Base-by-base conservation (phyloP, 495 filamentous ascomycete species). In the Penicillium malachiteum region DNA sequence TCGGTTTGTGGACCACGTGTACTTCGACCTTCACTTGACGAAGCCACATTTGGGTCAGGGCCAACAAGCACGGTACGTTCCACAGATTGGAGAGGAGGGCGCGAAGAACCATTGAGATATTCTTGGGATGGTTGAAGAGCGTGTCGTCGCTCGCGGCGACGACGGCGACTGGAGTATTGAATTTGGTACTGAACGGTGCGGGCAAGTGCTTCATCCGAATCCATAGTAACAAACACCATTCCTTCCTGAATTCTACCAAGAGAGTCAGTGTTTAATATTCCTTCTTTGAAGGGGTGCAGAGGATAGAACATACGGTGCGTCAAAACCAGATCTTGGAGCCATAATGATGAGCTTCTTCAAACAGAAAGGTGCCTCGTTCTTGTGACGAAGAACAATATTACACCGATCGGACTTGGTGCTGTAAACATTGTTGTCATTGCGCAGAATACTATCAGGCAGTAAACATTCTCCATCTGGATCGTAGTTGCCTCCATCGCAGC, bases 181-280 rank as follows among this genome's bases (percentile, higher is more conserved):
- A 94, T 86, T 54, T 90, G 84, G 60, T 93, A 94, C 44, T 81
- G 78, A 9, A 87, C 83, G 6, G 91, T 93, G 47, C 88, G 81
- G 34, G 74, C 76, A 30, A 94, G 70, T 13, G 96, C 77, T 51
- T 93, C 88, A 54, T 92, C 82, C 11, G 82, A 78, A 14, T 82
- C 80, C 92, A 96, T 96, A 5, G 89, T 84, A 37, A 97, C 81
- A 66, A 97, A 96, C 6, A 97, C 83, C 86, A 96, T 89, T 18
- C 93, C 93, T 78, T 95, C 91, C 74, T 92, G 89, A 45, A 96
- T 87, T 48, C 90, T 95, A 60, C 26, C n/a, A 9, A 8, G 35
- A 10, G 31, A 10, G 44, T 31, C 45, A 34, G 16, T 10, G 16
- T n/a, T n/a, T n/a, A 8, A 34, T 4, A n/a, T 17, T n/a, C 8